These are phyloP conservation scores for Leishmania amazonensis DNA, from an alignment of 208 protist genomes.

Conservation along the genomic window DNA sequence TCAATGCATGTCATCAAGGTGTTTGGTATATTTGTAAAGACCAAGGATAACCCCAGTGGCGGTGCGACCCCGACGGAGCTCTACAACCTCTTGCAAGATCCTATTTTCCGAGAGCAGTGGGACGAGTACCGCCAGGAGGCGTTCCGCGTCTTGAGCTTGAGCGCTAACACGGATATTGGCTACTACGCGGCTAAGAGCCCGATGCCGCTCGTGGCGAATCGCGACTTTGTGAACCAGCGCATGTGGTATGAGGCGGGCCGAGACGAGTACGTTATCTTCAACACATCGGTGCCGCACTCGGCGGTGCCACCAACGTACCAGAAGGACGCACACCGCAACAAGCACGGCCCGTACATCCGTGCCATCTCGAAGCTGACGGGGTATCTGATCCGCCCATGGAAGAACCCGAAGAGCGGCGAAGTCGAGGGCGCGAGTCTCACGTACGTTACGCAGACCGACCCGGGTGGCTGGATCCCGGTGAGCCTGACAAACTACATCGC, in stretches of 20 bases:
- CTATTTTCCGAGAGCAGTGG: conserved; percentile 80
- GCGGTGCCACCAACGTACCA: conserved; percentile 55
- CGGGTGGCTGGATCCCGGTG: conserved; percentile 81
- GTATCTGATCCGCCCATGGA: conserved; percentile 83
- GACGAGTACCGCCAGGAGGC: conserved; percentile 75
- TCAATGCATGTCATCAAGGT: conserved; percentile 84
- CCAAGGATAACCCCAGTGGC: conserved; percentile 28
- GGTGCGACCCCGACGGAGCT: conserved; percentile 43
- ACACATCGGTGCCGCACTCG: conserved; percentile 83
- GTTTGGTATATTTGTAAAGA: conserved; percentile 68
- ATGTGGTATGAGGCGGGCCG: conserved; percentile 74
- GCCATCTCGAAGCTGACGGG: conserved; percentile 82
- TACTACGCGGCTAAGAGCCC: conserved; percentile 91
- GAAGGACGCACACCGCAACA: conserved; percentile 43
- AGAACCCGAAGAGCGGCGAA: conserved; percentile 42
- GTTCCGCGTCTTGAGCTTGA: conserved; percentile 69
- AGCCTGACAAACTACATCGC: conserved; percentile 79
- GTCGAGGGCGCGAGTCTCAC: conserved; percentile 60
- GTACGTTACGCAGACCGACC: conserved; percentile 89
- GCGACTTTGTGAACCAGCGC: conserved; percentile 93
- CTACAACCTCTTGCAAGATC: conserved; percentile 88
- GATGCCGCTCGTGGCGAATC: conserved; percentile 64
- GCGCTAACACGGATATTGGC: conserved; percentile 84
- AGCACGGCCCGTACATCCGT: conserved; percentile 62
- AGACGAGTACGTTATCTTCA: conserved; percentile 89